phyloP scores from a whole-genome alignment of 2,329 filamentous ascomycete genomes.

The Celoporthe dispersa region DNA sequence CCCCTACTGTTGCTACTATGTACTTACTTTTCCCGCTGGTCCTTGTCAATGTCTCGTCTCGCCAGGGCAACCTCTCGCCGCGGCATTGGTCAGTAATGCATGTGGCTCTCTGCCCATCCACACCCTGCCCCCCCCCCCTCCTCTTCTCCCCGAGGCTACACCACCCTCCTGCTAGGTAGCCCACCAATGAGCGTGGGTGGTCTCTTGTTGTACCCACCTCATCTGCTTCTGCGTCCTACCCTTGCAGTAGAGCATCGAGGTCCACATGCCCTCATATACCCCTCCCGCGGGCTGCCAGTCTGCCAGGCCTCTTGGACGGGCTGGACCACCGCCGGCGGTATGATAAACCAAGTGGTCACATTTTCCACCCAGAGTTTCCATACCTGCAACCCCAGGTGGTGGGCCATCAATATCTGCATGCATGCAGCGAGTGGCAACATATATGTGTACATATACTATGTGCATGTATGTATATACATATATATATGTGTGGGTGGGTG shows the following conservation, averaged over 20 bases:
- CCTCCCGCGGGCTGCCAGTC: slow-evolving; percentile 12
- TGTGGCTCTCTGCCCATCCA: slow-evolving; percentile 14
- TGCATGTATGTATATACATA: neutral
- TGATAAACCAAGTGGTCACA: slow-evolving; percentile 29
- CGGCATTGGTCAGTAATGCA: slow-evolving; percentile 16
- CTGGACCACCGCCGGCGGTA: slow-evolving; percentile 28
- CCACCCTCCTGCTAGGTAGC: neutral
- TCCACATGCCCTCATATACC: slow-evolving; percentile 8
- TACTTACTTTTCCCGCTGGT: neutral
- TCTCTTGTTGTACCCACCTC: slow-evolving; percentile 8
- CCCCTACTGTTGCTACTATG: neutral
- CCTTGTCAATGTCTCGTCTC: slow-evolving; percentile 9
- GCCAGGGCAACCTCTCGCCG: neutral
- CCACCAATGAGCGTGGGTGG: slow-evolving; percentile 3
- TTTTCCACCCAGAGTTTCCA: slow-evolving; percentile 30
- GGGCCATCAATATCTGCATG: slow-evolving; percentile 40
- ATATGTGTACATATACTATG: neutral
- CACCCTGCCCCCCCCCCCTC: neutral
- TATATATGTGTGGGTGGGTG: too few species aligned
- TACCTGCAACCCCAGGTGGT: slow-evolving; percentile 19
- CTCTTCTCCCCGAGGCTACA: neutral
- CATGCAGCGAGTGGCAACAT: slow-evolving; percentile 39
- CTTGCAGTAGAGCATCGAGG: slow-evolving; percentile 13
- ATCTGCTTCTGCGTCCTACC: slow-evolving; percentile 10
- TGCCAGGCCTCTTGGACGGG: slow-evolving; percentile 35